phyloP scores from a whole-genome alignment of 2,329 filamentous ascomycete species.

The Niveomyces coronatus region DNA sequence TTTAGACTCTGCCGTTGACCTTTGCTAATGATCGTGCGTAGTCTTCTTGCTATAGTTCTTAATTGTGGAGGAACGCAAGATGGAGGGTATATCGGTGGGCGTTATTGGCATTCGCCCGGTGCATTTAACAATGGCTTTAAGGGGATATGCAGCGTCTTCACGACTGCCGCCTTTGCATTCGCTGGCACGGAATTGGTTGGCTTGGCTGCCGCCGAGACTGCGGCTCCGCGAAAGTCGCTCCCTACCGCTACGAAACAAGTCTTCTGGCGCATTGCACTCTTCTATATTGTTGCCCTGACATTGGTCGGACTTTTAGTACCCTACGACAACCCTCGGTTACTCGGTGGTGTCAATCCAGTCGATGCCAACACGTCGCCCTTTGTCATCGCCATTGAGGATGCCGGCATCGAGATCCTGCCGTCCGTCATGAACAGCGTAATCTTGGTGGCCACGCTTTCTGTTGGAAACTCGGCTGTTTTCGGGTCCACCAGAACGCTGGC shows the following conservation, averaged over 20 bases:
- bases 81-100: constrained; percentile 61
- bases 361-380: constrained; percentile 65
- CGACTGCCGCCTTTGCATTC: constrained; percentile 59
- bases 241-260: constrained; percentile 76
- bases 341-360: constrained; percentile 18
- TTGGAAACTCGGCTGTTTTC: constrained; percentile 76
- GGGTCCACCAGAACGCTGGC: constrained; percentile 74
- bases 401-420: constrained; percentile 63
- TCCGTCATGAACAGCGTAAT: constrained; percentile 83
- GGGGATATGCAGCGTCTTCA: constrained; percentile 59
- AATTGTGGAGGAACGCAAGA: constrained; percentile 62
- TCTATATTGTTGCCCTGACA: constrained; percentile 69
- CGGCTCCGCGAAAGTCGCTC: constrained; percentile 60
- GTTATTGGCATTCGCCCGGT: constrained; percentile 64
- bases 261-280: constrained; percentile 76
- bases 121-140: constrained; percentile 67
- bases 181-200: constrained; percentile 59
- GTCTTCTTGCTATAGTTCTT: constrained; percentile 66
- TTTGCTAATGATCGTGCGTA: constrained; percentile 21
- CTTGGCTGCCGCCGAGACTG: constrained; percentile 58
- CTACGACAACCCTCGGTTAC: constrained; percentile 34
- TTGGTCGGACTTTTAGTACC: constrained; percentile 69
- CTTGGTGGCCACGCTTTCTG: constrained; percentile 73
- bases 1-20: not conserved
- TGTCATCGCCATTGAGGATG: constrained; percentile 73